Evolutionary conservation across 345 rosid species (phyloP), one percentile per base, ranked within the genome.

Genomic region (Erucastrum elatum): DNA sequence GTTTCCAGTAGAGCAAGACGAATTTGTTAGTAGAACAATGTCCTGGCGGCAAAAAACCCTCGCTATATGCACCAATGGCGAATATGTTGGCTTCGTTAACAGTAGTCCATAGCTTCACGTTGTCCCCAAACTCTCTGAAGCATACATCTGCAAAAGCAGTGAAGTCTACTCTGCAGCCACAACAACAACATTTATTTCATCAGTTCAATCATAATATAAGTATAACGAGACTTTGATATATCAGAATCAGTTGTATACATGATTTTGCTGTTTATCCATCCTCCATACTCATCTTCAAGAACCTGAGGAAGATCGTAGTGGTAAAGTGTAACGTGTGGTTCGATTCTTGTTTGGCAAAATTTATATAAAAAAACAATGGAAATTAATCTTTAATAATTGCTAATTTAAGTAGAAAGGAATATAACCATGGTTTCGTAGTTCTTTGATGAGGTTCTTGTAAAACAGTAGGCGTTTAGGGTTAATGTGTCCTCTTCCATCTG

Each of bases 241-340:
- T 21, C 21, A 21, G 21, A 21, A 21, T 21, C 21, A 21, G 21
- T 21, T 21, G 21, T 31, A 13, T 16, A 90, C 96, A 92, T 84
- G 49, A 90, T 80, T 64, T 49, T 92, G 68, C 66, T 75, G 76
- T 79, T 85, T 70, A 87, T 3, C 92, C 92, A 90, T 81, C 91
- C 91, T 70, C 90, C 91, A 64, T 89, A 91, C 75, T 93, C 94
- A 46, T 88, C 92, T 83, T 93, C 96, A 16, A 92, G 87, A 13
- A 68, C 77, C 64, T 87, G 97, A 16, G 94, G 97, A 68, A 80
- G 87, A 84, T 92, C 92, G 49, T 64, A 84, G 66, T 92, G 76
- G 75, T 70, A 69, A 41, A 92, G 73, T 31, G 91, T 85, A 75
- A 84, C 91, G 41, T 89, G 91, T 56, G 90, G 86, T 67, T 88